Evolutionary conservation across 1,139 yeast genomes (phyloP), one percentile per base, ranked within the genome.

Genomic region (Eremothecium cymbalariae): DNA sequence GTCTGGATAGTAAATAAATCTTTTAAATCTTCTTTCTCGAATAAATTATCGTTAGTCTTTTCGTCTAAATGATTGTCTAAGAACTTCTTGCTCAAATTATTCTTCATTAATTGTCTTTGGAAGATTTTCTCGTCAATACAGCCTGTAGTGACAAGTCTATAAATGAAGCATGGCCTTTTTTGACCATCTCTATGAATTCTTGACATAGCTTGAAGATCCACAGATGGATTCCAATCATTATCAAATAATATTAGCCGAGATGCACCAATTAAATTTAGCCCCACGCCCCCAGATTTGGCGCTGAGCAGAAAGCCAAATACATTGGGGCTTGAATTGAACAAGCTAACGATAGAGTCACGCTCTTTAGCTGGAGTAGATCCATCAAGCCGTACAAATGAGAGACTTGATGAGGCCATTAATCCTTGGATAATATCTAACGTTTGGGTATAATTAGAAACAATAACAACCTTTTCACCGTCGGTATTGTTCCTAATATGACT

Each of bases 181-280:
- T 90, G 98, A 0, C 98, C 98, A 55, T 90, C 96, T 45, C 99
- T 65, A 51, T 88, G 95, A 4, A 90, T 79, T 43, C 99, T 63
- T 1, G 96, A 95, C 94, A 90, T 85, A 0, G 97, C 95, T 57
- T 90, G 99, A 18, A 82, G 59, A 55, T 90, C 99, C 8, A 82
- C 71, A 0, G 96, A 75, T 0, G 98, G 98, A 46, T 93, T 90
- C 95, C 95, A 84, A 51, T 86, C 96, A 42, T 88, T 82, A 51
- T 86, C 97, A 50, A 82, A 82, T 16, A 90, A 60, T 2, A 90
- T 69, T 22, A 90, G 62, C 19, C 97, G 64, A 0, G 95, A 85
- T 0, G 95, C 98, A 1, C 98, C 98, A 19, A 84, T 70, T 24
- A 90, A 63, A 51, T 90, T 93, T 26, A 90, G 65, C 0, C 99